Evolutionary conservation across 2,329 filamentous ascomycete genomes (phyloP).

Genomic region (Lasiodiplodia citricola): DNA sequence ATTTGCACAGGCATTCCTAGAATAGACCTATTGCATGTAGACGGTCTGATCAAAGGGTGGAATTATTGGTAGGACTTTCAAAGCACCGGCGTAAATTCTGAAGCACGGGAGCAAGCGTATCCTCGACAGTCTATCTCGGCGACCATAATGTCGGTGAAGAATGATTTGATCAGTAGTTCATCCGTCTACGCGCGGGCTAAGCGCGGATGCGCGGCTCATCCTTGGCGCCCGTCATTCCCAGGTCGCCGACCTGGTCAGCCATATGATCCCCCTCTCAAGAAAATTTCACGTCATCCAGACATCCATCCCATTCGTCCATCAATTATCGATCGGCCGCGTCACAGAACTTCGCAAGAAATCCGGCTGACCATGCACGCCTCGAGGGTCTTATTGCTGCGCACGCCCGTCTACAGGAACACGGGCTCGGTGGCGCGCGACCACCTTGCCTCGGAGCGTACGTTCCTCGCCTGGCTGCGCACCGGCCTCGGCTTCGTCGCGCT

Average conservation of each 20-base stretch:
- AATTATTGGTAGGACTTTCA: background rate
- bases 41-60: background rate
- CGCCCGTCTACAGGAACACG: constrained; percentile 47
- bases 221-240: constrained; percentile 12
- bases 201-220: background rate
- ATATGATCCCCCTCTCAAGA: background rate
- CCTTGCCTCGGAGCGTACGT: constrained; percentile 60
- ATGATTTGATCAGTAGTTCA: no score
- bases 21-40: background rate
- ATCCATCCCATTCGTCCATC: background rate
- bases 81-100: background rate
- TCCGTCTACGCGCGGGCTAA: background rate
- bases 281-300: background rate
- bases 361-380: constrained; percentile 26
- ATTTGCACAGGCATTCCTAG: constrained; percentile 10
- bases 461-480: constrained; percentile 59
- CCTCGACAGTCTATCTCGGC: background rate
- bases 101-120: background rate
- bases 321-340: background rate
- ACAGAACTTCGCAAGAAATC: no score
- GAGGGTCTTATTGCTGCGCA: constrained; percentile 21
- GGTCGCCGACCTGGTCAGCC: background rate
- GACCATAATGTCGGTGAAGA: no score
- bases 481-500: constrained; percentile 59
- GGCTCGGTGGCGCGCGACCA: constrained; percentile 59